Conservation (phyloP, 192 early-diverging fungal species). For the Mortierella claussenii region DNA sequence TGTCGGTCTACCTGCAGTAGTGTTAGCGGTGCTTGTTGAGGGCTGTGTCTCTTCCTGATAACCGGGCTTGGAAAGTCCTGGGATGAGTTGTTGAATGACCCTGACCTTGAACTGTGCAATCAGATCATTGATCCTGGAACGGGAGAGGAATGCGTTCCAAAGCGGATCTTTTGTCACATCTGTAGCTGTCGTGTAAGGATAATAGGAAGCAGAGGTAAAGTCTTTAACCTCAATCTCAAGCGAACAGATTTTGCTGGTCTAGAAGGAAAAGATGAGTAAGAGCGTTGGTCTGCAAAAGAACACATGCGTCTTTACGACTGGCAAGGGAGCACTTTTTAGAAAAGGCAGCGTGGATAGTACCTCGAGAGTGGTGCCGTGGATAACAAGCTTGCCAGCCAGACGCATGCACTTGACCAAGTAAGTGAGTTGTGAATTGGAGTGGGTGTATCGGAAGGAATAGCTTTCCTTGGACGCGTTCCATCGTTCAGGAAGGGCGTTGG, state of each 20-base stretch:
- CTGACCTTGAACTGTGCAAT: constrained; percentile 69
- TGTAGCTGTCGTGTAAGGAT: constrained; percentile 51
- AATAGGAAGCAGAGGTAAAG: constrained; percentile 64
- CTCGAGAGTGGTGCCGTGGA: constrained; percentile 74
- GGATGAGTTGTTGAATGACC: constrained; percentile 74
- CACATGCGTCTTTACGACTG: neutral
- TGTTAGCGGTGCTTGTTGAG: neutral
- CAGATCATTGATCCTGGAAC: constrained; percentile 66
- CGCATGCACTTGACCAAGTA: constrained; percentile 75
- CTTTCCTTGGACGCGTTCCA: constrained; percentile 72
- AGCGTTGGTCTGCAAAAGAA: neutral
- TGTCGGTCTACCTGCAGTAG: neutral
- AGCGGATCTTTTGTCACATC: constrained; percentile 51
- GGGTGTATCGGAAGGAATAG: constrained; percentile 73
- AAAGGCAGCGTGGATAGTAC: constrained; percentile 38
- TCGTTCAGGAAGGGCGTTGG: constrained; percentile 52
- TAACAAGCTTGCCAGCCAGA: constrained; percentile 68
- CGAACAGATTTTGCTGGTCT: constrained; percentile 64
- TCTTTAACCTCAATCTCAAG: constrained; percentile 59
- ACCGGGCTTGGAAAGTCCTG: constrained; percentile 75
- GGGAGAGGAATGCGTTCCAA: constrained; percentile 68
- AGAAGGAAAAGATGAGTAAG: constrained; percentile 8
- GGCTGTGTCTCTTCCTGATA: constrained; percentile 63
- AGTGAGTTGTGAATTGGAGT: constrained; percentile 72
- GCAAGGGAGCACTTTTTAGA: neutral